These are phyloP conservation scores for Coemansia sp. DNA, from an alignment of 192 early-diverging fungal species.

Conservation along the genomic window DNA sequence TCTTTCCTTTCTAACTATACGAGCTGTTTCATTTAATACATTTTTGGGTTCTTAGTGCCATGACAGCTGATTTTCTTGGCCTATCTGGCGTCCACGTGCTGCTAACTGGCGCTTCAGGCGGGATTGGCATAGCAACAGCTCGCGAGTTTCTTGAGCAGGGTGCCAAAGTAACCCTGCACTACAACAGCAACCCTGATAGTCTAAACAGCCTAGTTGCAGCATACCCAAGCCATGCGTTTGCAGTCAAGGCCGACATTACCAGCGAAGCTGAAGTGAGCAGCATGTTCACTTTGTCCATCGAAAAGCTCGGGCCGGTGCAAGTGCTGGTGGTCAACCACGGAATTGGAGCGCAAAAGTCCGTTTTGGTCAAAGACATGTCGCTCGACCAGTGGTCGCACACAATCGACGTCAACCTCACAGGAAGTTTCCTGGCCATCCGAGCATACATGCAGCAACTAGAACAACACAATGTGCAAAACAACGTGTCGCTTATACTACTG, in stretches of 20 bases:
- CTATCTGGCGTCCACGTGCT: constrained; percentile 51
- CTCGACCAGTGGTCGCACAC: constrained; percentile 55
- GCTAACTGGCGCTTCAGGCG: constrained; percentile 61
- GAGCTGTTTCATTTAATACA: background rate
- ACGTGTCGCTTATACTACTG: constrained; percentile 36
- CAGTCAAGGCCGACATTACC: constrained; percentile 40
- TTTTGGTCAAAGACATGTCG: constrained; percentile 58
- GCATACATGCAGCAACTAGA: constrained; percentile 29
- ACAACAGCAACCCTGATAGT: constrained; percentile 38
- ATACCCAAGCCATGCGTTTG: constrained; percentile 22
- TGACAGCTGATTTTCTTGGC: constrained; percentile 27
- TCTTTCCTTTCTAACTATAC: background rate
- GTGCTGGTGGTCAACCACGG: constrained; percentile 60
- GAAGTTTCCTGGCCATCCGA: constrained; percentile 56
- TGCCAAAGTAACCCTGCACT: constrained; percentile 56
- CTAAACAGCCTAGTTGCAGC: constrained; percentile 28
- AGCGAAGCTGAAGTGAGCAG: constrained; percentile 40
- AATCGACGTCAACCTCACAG: constrained; percentile 57
- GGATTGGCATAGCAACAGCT: constrained; percentile 55
- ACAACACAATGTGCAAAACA: constrained; percentile 21
- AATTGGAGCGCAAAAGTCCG: constrained; percentile 55
- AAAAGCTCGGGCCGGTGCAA: constrained; percentile 48
- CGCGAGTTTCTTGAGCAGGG: constrained; percentile 53
- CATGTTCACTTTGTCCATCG: constrained; percentile 13
- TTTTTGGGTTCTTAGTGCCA: background rate